These are phyloP conservation scores for Tricladium varicosporioides DNA, from an alignment of 2,329 filamentous ascomycete species.

Conservation along the genomic window DNA sequence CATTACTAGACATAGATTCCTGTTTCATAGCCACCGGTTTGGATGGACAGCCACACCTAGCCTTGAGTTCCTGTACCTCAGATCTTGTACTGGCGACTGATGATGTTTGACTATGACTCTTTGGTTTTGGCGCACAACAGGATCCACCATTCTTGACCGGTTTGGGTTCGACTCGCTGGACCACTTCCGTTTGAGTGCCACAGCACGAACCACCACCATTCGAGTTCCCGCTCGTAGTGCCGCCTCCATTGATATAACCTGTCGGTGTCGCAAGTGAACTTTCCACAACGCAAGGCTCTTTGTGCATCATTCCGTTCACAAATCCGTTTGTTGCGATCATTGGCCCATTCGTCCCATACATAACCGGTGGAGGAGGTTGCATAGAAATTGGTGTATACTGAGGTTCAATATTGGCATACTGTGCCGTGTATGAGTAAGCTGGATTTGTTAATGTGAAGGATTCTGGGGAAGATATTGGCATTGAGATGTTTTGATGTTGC, in stretches of 20 bases:
- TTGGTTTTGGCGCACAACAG: slow-evolving; percentile 24
- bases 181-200: neutral
- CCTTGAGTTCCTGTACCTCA: slow-evolving; percentile 19
- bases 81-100: slow-evolving; percentile 25
- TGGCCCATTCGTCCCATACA: slow-evolving; percentile 9
- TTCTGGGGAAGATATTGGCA: slow-evolving; percentile 21
- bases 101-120: slow-evolving; percentile 22
- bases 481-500: slow-evolving; percentile 26
- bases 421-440: slow-evolving; percentile 24
- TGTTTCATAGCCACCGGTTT: slow-evolving; percentile 24
- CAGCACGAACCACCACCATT: slow-evolving; percentile 4
- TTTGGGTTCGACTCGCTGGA: neutral
- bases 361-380: slow-evolving; percentile 20
- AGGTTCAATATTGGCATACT: slow-evolving; percentile 25
- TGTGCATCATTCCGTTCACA: slow-evolving; percentile 17
- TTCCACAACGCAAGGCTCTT: slow-evolving; percentile 21
- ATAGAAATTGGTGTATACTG: slow-evolving; percentile 22
- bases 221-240: neutral
- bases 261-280: slow-evolving; percentile 24
- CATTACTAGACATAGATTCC: slow-evolving; percentile 15
- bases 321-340: slow-evolving; percentile 19
- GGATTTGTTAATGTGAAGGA: slow-evolving; percentile 22
- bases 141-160: slow-evolving; percentile 5
- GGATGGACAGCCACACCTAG: slow-evolving; percentile 39
- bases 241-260: slow-evolving; percentile 14